These are phyloP conservation scores for Candida sanyiensis DNA, from an alignment of 805 yeast species.

Conservation along the genomic window DNA sequence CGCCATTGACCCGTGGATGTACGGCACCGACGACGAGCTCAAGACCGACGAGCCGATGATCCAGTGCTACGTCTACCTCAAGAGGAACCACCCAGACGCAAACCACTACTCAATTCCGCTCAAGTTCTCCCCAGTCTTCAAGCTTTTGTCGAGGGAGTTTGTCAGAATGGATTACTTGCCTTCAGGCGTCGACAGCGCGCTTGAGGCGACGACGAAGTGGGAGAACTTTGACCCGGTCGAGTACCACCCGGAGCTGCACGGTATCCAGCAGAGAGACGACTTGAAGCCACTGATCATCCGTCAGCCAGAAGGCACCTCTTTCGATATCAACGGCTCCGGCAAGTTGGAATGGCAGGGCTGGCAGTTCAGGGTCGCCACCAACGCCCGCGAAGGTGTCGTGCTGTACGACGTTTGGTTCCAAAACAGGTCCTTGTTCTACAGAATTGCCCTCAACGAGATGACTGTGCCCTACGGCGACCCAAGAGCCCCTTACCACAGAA, in stretches of 20 bases:
- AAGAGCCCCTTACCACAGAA: slow-evolving; percentile 76
- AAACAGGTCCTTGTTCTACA: slow-evolving; percentile 70
- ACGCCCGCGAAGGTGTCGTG: slow-evolving; percentile 76
- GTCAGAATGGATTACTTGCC: slow-evolving; percentile 72
- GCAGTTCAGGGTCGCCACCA: slow-evolving; percentile 68
- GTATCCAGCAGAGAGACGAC: slow-evolving; percentile 43
- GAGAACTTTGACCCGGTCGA: slow-evolving; percentile 55
- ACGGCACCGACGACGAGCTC: slow-evolving; percentile 53
- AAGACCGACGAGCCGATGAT: slow-evolving; percentile 45
- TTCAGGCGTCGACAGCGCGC: slow-evolving; percentile 59
- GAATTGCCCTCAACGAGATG: slow-evolving; percentile 75
- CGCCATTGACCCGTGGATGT: slow-evolving; percentile 79
- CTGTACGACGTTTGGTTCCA: slow-evolving; percentile 67
- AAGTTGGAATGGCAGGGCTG: slow-evolving; percentile 78
- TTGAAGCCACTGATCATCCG: slow-evolving; percentile 62
- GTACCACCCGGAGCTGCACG: slow-evolving; percentile 67
- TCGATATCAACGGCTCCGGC: slow-evolving; percentile 46
- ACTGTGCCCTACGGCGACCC: slow-evolving; percentile 87
- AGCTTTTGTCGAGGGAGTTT: slow-evolving; percentile 51
- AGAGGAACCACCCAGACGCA: slow-evolving; percentile 60
- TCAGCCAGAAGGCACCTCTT: slow-evolving; percentile 82
- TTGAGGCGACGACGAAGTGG: slow-evolving; percentile 52
- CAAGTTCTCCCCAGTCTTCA: slow-evolving; percentile 69
- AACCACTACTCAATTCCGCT: slow-evolving; percentile 74
- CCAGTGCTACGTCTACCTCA: slow-evolving; percentile 73